These are phyloP conservation scores for Verbena officinalis DNA, from an alignment of 257 asterid genomes.

Conservation along the genomic window DNA sequence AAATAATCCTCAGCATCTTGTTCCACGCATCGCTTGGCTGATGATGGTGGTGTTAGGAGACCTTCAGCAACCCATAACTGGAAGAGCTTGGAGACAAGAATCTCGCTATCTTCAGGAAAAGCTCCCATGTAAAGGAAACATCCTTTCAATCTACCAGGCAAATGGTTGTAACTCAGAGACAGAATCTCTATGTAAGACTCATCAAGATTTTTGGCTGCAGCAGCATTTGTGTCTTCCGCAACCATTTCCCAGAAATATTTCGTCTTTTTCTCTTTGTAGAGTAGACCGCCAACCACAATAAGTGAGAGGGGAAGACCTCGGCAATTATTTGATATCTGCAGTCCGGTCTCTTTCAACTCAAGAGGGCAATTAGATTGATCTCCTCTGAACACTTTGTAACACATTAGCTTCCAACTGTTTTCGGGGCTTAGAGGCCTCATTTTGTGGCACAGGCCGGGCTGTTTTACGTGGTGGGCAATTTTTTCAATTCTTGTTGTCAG, in stretches of 20 bases:
- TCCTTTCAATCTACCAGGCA: constrained; percentile 36
- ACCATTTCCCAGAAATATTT: constrained; percentile 23
- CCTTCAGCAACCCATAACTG: constrained; percentile 48
- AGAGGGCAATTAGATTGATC: constrained; percentile 19
- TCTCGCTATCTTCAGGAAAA: constrained; percentile 36
- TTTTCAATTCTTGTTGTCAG: constrained; percentile 29
- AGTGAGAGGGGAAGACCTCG: constrained; percentile 39
- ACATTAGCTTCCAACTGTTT: constrained; percentile 37
- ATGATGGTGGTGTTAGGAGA: constrained; percentile 7
- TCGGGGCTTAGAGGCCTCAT: constrained; percentile 29
- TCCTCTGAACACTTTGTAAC: constrained; percentile 19
- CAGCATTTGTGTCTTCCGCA: constrained; percentile 22
- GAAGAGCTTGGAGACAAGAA: constrained; percentile 33
- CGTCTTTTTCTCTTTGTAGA: constrained; percentile 12
- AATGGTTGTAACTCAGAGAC: constrained; percentile 37
- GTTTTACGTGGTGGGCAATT: constrained; percentile 18
- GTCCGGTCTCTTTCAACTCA: constrained; percentile 27
- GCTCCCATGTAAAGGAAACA: constrained; percentile 47
- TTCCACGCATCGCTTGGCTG: background rate
- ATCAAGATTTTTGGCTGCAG: constrained; percentile 10
- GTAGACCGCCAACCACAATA: constrained; percentile 40
- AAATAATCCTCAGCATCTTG: constrained; percentile 6
- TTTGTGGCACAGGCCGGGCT: background rate
- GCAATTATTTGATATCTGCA: constrained; percentile 25
- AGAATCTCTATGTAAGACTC: constrained; percentile 24